These are phyloP conservation scores for Balansia obtecta DNA, from an alignment of 2,329 filamentous ascomycete species.

Conservation along the genomic window DNA sequence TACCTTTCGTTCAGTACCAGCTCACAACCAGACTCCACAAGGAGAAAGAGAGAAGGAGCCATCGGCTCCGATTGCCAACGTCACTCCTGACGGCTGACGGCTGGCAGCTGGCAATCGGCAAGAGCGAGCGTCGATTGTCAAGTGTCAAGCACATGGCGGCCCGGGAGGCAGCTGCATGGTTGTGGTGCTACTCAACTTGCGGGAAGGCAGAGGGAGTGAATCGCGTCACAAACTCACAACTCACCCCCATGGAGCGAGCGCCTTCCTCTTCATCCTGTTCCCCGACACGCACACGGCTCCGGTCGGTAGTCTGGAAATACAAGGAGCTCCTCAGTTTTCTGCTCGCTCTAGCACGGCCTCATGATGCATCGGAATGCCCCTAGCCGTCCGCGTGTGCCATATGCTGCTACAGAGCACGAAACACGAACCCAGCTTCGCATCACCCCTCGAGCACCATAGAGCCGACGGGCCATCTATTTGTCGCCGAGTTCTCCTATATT, in stretches of 20 bases:
- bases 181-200: background rate
- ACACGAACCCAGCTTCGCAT: background rate
- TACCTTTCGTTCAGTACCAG: constrained; percentile 6
- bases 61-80: background rate
- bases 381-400: constrained; percentile 4
- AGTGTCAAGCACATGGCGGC: constrained; percentile 1
- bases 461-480: background rate
- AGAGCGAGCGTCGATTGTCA: background rate
- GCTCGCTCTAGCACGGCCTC: background rate
- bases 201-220: background rate
- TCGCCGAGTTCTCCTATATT: background rate
- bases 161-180: background rate
- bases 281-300: background rate
- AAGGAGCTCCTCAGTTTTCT: background rate
- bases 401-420: background rate
- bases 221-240: background rate
- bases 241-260: background rate
- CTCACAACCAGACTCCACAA: constrained; percentile 4
- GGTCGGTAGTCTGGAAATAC: background rate
- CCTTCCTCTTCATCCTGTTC: background rate
- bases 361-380: constrained; percentile 1
- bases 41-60: constrained; percentile 4
- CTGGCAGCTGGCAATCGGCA: constrained; percentile 4
- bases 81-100: background rate
- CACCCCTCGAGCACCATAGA: background rate